Conservation (phyloP, 257 asterid species). For the Penstemon newberryi region DNA sequence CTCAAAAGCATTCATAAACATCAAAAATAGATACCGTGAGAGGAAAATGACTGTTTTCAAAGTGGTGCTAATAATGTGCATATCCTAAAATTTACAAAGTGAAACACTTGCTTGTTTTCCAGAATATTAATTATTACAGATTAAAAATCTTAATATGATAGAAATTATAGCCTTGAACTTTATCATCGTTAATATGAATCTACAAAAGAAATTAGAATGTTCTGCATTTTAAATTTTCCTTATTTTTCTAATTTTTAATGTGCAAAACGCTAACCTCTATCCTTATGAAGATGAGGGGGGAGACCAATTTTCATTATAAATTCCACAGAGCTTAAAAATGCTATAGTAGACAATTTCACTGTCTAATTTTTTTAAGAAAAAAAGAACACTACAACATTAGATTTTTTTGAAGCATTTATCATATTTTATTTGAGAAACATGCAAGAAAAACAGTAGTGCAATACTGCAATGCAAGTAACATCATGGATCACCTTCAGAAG, state of each 20-base stretch:
- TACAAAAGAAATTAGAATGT: neutral
- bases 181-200: no score
- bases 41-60: neutral
- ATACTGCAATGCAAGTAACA: slow-evolving; percentile 28
- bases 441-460: slow-evolving; percentile 16
- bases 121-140: neutral
- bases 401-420: neutral
- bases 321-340: no score
- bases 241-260: neutral
- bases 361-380: no score
- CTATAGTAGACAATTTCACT: no score
- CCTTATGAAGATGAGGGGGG: no score
- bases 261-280: no score
- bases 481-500: slow-evolving; percentile 70
- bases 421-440: slow-evolving; percentile 16
- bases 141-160: neutral
- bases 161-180: neutral
- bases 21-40: neutral
- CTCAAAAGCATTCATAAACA: neutral
- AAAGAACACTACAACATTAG: no score
- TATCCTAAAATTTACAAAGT: neutral
- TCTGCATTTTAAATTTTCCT: neutral
- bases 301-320: no score
- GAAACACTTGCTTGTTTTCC: neutral
- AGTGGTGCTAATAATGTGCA: neutral